Evolutionary conservation across 2,329 filamentous ascomycete genomes (phyloP).

Genomic region (Diaporthe aspalathi): DNA sequence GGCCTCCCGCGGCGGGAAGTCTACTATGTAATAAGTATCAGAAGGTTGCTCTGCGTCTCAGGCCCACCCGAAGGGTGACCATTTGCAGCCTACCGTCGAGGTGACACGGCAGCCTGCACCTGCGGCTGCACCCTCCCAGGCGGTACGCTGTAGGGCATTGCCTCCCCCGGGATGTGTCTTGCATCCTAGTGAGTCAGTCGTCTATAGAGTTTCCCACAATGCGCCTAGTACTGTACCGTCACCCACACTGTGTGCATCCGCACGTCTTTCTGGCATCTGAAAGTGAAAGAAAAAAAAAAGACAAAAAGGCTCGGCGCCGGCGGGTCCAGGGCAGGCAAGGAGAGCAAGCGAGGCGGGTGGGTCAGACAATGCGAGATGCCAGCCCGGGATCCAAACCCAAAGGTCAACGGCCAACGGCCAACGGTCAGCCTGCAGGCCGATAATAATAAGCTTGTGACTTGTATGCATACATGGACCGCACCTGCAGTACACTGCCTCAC

Average conservation of each 20-base stretch:
- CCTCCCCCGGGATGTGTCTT: not conserved
- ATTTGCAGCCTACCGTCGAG: not conserved
- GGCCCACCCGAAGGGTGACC: conserved; percentile 24
- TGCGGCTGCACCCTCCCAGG: not conserved
- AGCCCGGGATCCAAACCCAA: conserved; percentile 10
- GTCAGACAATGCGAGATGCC: conserved; percentile 28
- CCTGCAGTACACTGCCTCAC: not conserved
- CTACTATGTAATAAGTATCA: not conserved
- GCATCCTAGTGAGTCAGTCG: not conserved
- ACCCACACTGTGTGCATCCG: not conserved
- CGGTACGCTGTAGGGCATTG: not conserved
- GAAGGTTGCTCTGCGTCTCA: conserved; percentile 24
- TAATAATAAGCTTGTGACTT: conserved; percentile 8
- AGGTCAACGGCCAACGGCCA: conserved; percentile 15
- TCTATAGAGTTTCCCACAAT: conserved; percentile 10
- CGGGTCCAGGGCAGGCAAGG: conserved; percentile 6
- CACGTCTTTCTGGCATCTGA: conserved; percentile 19
- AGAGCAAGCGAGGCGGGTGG: conserved; percentile 13
- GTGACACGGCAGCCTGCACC: conserved; percentile 11
- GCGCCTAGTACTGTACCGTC: not conserved
- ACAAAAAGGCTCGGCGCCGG: conserved; percentile 6
- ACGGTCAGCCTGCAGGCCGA: conserved; percentile 21
- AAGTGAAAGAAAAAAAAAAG: not conserved
- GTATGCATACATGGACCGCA: not conserved
- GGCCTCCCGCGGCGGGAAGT: conserved; percentile 24